phyloP scores from a whole-genome alignment of 2,329 filamentous ascomycete genomes.

The Neonectria hederae region DNA sequence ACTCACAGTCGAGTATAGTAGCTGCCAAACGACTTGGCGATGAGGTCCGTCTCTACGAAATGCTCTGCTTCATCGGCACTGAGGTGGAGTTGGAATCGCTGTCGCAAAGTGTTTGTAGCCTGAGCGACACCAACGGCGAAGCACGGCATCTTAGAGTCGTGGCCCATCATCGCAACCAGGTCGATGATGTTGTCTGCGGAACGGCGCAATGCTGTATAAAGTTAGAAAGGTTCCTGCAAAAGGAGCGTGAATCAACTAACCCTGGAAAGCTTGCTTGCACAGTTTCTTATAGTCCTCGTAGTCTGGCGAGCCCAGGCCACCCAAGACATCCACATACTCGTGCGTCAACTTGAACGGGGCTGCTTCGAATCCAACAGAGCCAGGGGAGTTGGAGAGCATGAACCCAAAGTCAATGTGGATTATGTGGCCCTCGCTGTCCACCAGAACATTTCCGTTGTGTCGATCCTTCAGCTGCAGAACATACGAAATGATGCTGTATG shows the following conservation, averaged over 20 bases:
- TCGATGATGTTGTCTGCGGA: constrained; percentile 85
- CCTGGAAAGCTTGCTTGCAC: constrained; percentile 86
- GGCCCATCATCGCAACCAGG: constrained; percentile 85
- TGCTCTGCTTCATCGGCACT: constrained; percentile 83
- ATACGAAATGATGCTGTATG: constrained; percentile 87
- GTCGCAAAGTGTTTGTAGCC: constrained; percentile 74
- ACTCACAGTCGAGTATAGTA: constrained; percentile 87
- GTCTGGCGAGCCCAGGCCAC: constrained; percentile 74
- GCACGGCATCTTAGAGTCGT: constrained; percentile 85
- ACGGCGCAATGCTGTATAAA: constrained; percentile 69
- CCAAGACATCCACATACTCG: constrained; percentile 86
- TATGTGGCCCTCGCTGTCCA: constrained; percentile 86
- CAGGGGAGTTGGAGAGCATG: constrained; percentile 88
- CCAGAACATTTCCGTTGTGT: constrained; percentile 86
- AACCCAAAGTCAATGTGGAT: constrained; percentile 92
- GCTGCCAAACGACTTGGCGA: constrained; percentile 83
- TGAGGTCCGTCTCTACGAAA: constrained; percentile 82
- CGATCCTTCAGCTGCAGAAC: constrained; percentile 85
- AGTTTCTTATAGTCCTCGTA: constrained; percentile 80
- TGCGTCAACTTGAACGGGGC: constrained; percentile 88
- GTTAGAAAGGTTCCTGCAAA: constrained; percentile 18
- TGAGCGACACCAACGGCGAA: constrained; percentile 78
- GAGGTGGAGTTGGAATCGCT: constrained; percentile 83
- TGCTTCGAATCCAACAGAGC: constrained; percentile 85
- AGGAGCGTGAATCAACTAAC: constrained; percentile 51